Base-by-base conservation (phyloP, 1,284 basidiomycete genomes). In the Leccinum solheimii region DNA sequence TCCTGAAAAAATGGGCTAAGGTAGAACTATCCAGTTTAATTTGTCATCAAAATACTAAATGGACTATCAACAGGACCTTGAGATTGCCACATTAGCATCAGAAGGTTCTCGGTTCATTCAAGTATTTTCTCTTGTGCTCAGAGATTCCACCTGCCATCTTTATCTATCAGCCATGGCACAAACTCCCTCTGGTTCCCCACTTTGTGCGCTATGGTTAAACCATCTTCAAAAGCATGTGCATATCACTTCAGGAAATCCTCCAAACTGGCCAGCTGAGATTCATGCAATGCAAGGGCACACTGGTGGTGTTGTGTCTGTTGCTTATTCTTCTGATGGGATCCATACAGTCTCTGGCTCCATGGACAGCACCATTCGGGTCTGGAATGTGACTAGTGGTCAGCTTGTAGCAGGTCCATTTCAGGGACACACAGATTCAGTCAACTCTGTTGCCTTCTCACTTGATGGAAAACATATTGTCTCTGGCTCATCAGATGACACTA, bases 131-230 rank as follows among this genome's bases (percentile, higher is more conserved):
- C 52, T 52, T 48, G 32, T 59, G 10, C 32, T 59, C 1, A 54
- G 32, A 38, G 32, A 34, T 48, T 59, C 52, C 13, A 59, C 52
- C 2, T 43, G 40, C 21, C 52, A 59, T 19, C 16, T 59, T 2
- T 59, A 59, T 48, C 8, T 59, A 3, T 59, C 54, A 30, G 58
- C 58, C 11, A 59, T 59, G 30, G 30, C 34, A 1, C 58, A 59
- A 8, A 59, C 58, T 3, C 53, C 58, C 4, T 4, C 14, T 13
- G 49, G 11, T 7, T 59, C 53, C 7, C 13, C 32, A 49, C 43
- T 45, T 19, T 45, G 43, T 45, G 43, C 16, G 4, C 43, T 45
- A 9, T 45, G 43, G 43, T n/a, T 9, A 19, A 45, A 45, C 43
- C 43, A 45, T 19, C 43, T 45, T 19, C 43, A 45, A n/a, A 45